Base-by-base conservation (phyloP, 73 alveolate species). In the Stentor roeselii region DNA sequence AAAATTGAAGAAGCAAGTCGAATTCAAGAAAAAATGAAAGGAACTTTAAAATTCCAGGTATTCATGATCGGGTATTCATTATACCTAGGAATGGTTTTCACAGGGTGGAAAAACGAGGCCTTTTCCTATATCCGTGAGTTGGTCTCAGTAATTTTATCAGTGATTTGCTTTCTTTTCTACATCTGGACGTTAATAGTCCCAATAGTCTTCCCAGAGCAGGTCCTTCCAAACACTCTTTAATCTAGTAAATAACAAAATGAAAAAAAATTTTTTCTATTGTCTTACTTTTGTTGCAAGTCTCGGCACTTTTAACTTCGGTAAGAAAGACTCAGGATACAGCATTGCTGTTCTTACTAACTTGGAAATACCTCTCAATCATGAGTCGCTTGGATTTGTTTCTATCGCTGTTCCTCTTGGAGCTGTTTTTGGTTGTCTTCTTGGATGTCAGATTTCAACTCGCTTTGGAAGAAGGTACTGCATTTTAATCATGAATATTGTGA, bases 401-500 rank as follows among this genome's bases (percentile, higher is more conserved):
- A n/a, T 67, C 11, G 21, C 27, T 27, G 34, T 67, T 15, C 80
- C 80, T 21, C 21, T n/a, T 30, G 80, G 80, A 67, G 80, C 80
- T 0, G 34, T 67, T 67, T n/a, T 67, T 67, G 80, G 80, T 40
- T 67, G 80, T 40, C 37, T 67, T 67, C 21, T 34, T 21, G 80
- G 80, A 67, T 21, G 41, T 34, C 34, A 21, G 37, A 34, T 67
- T 14, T 14, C 41, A 15, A 2, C 27, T 32, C 14, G 27, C 21
- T 67, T 30, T 67, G 80, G 80, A 67, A 67, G 80, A 67, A 21
- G n/a, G 37, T 27, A 34, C 27, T 21, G 41, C 37, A 21, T 67
- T 67, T 32, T 67, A 30, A 27, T 21, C 34, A 67, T 21, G 41
- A 32, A 67, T 67, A 30, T 67, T 32, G 41, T 67, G 15, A 67